Evolutionary conservation across 2,329 filamentous ascomycete genomes (phyloP).

Genomic region (Fusarium fracticaudum): DNA sequence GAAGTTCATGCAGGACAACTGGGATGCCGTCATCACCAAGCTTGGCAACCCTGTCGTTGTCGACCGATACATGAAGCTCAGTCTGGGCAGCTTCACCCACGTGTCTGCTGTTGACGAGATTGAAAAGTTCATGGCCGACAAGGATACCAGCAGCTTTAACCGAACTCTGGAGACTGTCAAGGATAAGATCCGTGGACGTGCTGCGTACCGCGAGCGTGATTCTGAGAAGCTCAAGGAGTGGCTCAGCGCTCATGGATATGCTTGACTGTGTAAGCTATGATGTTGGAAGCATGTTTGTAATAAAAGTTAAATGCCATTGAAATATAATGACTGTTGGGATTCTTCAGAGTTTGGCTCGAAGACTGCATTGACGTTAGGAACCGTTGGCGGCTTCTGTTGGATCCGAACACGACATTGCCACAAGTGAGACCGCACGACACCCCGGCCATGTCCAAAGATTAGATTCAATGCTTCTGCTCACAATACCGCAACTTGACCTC

Average conservation of each 20-base stretch:
- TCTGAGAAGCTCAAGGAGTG: constrained; percentile 78
- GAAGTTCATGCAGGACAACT: constrained; percentile 87
- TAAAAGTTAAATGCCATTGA: constrained; percentile 8
- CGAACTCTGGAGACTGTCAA: constrained; percentile 85
- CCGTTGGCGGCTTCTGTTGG: neutral
- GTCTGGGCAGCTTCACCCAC: constrained; percentile 82
- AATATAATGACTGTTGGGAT: neutral
- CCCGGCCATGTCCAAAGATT: rapidly evolving
- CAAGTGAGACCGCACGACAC: neutral
- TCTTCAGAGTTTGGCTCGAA: neutral
- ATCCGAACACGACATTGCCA: neutral
- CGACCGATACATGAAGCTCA: constrained; percentile 85
- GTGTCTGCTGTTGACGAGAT: constrained; percentile 78
- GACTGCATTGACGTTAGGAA: neutral
- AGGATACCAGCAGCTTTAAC: constrained; percentile 87
- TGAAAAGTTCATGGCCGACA: constrained; percentile 82
- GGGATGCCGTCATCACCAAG: constrained; percentile 76
- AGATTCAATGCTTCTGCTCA: neutral
- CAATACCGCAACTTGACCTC: too few relatives aligned
- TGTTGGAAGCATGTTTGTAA: constrained; percentile 7
- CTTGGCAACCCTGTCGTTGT: constrained; percentile 87
- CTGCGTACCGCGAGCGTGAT: constrained; percentile 84
- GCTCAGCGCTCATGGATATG: constrained; percentile 66
- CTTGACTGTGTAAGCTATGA: constrained; percentile 47
- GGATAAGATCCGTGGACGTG: constrained; percentile 86